phyloP scores from a whole-genome alignment of 768 basidiomycete species.

The Termitomyces sp. region DNA sequence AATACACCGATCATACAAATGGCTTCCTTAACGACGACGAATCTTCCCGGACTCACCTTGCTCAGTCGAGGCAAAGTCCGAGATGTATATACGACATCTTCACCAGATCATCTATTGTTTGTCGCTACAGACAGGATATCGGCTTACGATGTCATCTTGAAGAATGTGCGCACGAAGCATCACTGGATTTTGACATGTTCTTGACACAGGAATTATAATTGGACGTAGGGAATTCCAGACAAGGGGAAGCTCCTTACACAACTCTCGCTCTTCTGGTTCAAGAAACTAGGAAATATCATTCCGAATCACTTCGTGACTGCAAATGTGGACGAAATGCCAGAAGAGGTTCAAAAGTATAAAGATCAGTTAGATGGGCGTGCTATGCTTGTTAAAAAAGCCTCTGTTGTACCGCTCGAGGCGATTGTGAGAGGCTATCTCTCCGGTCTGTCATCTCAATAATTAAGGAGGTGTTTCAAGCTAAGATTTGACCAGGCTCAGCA shows the following conservation, averaged over 20 bases:
- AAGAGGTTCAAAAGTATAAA: slow-evolving; percentile 66
- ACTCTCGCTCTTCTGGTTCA: slow-evolving; percentile 95
- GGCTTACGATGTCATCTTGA: slow-evolving; percentile 92
- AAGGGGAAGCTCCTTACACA: slow-evolving; percentile 89
- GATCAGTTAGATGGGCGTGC: slow-evolving; percentile 76
- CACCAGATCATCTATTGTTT: slow-evolving; percentile 74
- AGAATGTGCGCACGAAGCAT: slow-evolving; percentile 60
- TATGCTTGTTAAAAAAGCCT: slow-evolving; percentile 89
- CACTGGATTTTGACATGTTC: neutral
- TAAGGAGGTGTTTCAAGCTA: neutral
- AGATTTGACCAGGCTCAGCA: slow-evolving; percentile 66
- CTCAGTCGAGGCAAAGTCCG: slow-evolving; percentile 93
- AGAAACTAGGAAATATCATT: slow-evolving; percentile 70
- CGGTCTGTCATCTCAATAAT: slow-evolving; percentile 38
- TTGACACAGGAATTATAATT: slow-evolving; percentile 7
- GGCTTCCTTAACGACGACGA: slow-evolving; percentile 42
- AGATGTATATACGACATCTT: slow-evolving; percentile 82
- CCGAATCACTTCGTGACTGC: slow-evolving; percentile 88
- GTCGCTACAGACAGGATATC: slow-evolving; percentile 95
- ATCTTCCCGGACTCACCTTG: slow-evolving; percentile 59
- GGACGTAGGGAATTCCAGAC: slow-evolving; percentile 81
- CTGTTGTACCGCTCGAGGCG: slow-evolving; percentile 87
- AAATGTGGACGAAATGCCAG: slow-evolving; percentile 76
- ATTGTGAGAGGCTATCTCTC: slow-evolving; percentile 96
- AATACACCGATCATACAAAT: slow-evolving; percentile 1